Evolutionary conservation across 2,329 filamentous ascomycete species (phyloP).

Genomic region (Diaporthe capsici): DNA sequence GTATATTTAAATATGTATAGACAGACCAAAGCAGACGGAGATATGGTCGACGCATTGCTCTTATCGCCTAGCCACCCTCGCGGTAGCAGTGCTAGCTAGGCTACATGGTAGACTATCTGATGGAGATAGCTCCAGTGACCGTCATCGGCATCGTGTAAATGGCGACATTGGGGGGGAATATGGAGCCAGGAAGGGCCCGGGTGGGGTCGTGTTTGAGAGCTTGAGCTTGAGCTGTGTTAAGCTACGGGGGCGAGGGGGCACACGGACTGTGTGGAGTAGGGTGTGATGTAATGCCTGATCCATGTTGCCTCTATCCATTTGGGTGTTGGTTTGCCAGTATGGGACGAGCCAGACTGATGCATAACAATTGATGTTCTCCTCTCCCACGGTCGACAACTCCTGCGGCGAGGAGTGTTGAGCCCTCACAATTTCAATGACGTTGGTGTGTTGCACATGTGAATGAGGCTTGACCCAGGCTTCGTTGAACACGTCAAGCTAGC

Average conservation of each 20-base stretch:
- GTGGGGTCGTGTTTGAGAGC: conserved; percentile 3
- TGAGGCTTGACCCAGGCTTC: not conserved
- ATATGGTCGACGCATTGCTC: not conserved
- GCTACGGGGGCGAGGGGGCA: not conserved
- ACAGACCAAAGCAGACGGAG: not conserved
- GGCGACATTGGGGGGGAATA: conserved; percentile 10
- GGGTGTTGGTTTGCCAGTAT: not conserved
- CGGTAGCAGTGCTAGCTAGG: not conserved
- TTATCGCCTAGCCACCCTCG: conserved; percentile 14
- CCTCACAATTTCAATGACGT: not conserved
- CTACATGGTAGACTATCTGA: not conserved
- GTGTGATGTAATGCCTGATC: not conserved
- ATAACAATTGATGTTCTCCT: not conserved
- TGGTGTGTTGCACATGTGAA: not conserved
- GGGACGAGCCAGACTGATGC: not conserved
- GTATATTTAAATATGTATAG: not conserved
- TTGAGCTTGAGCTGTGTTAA: conserved; percentile 1
- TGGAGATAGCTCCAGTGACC: not conserved
- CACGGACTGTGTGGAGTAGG: not conserved
- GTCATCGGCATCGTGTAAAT: conserved; percentile 25
- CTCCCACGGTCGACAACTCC: not conserved
- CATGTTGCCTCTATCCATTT: not conserved
- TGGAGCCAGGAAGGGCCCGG: not conserved
- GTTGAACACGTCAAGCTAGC: not conserved
- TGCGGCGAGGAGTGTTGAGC: not conserved